phyloP scores from a whole-genome alignment of 2,329 filamentous ascomycete genomes.

The Cadophora malorum region DNA sequence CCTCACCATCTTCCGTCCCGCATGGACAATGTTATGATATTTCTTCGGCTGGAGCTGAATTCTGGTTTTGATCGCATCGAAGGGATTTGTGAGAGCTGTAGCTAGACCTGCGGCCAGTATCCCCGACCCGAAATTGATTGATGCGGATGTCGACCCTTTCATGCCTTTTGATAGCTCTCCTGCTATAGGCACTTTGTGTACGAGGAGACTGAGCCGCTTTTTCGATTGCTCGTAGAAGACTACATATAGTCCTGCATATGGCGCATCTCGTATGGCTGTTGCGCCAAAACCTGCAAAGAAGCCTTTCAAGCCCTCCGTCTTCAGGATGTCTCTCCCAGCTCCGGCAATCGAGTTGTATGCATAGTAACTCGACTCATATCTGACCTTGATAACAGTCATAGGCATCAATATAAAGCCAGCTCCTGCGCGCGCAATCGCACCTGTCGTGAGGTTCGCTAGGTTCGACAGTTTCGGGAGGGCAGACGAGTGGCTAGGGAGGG shows the following conservation, averaged over 20 bases:
- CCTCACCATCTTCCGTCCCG: conserved; percentile 75
- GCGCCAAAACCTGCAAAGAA: conserved; percentile 96
- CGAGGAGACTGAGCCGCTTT: conserved; percentile 55
- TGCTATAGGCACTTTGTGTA: conserved; percentile 37
- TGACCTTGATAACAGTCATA: conserved; percentile 93
- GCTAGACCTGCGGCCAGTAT: conserved; percentile 81
- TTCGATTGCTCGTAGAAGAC: conserved; percentile 91
- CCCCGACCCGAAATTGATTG: conserved; percentile 86
- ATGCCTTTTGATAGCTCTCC: conserved; percentile 35
- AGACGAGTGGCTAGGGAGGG: conserved; percentile 59
- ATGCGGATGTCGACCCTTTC: conserved; percentile 55
- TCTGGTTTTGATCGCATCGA: conserved; percentile 94
- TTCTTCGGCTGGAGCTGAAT: conserved; percentile 86
- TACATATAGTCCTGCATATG: conserved; percentile 94
- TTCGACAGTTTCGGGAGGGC: conserved; percentile 83
- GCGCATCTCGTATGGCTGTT: conserved; percentile 92
- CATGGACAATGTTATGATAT: conserved; percentile 84
- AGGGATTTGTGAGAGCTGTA: conserved; percentile 91
- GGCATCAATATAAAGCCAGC: conserved; percentile 95
- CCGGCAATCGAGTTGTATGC: conserved; percentile 76
- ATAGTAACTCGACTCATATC: conserved; percentile 90
- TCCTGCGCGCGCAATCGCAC: conserved; percentile 81
- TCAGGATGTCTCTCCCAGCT: conserved; percentile 77
- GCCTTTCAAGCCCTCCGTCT: conserved; percentile 75
- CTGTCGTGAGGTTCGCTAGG: conserved; percentile 83